A percentile compares a stretch with the other conserved stretches of the same genome.
Evolutionary conservation across 495 filamentous ascomycete genomes (phyloP).

Genomic region (Cairneyella variabilis): DNA sequence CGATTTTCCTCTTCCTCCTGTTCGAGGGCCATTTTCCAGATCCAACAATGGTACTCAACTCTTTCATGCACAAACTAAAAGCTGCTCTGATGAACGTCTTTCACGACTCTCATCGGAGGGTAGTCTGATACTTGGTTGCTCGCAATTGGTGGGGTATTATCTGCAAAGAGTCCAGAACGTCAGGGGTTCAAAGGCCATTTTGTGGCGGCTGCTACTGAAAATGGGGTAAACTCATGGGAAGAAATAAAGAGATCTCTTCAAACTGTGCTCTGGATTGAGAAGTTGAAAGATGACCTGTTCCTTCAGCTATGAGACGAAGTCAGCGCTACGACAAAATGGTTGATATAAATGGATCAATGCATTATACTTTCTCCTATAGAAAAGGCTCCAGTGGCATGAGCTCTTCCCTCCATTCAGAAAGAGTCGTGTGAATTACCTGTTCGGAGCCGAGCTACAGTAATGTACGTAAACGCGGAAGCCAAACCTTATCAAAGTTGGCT

Average conservation of each 20-base stretch:
- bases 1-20: constrained; percentile 1
- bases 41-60: constrained; percentile 2
- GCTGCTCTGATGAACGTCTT: background rate
- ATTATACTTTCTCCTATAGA: too few species aligned
- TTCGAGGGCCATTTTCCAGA: constrained; percentile 7
- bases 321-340: too few species aligned
- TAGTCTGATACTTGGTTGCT: background rate
- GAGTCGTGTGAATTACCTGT: too few species aligned
- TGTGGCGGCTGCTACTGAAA: background rate
- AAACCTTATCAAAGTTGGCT: too few species aligned
- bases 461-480: too few species aligned
- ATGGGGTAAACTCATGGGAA: background rate
- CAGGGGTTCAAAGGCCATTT: constrained; percentile 6
- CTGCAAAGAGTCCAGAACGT: background rate
- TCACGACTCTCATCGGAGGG: background rate
- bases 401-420: too few species aligned
- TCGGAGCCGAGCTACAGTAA: too few species aligned
- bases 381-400: too few species aligned
- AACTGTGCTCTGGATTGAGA: background rate
- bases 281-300: background rate
- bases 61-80: constrained; percentile 7
- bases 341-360: too few species aligned
- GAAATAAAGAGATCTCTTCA: background rate
- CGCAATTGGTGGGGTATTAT: background rate
- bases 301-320: too few species aligned